Percentiles rank a stretch among this genome's conserved stretches.
Conservation (phyloP, 495 filamentous ascomycete genomes). For the Annulohypoxylon moriforme region DNA sequence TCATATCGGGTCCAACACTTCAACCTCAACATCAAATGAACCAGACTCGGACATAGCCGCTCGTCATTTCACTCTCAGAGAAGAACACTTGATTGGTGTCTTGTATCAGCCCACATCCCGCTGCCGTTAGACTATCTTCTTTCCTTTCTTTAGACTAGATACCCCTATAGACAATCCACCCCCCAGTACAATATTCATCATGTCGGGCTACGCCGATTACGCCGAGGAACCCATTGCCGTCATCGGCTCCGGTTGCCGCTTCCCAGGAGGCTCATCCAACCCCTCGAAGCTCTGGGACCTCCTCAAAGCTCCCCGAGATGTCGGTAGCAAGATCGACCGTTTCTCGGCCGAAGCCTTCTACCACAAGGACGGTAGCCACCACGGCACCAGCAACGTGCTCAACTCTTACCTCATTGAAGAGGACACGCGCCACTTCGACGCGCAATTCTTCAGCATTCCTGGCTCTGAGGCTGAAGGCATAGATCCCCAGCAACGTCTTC, state of each 20-base stretch:
- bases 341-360: conserved; percentile 45
- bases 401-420: conserved; percentile 18
- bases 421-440: conserved; percentile 18
- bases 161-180: background rate
- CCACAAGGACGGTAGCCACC: conserved; percentile 25
- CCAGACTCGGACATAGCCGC: conserved; percentile 11
- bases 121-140: conserved; percentile 4
- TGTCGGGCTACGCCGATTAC: conserved; percentile 17
- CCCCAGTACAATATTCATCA: conserved; percentile 14
- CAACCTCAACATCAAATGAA: conserved; percentile 4
- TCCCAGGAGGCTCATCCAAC: conserved; percentile 6
- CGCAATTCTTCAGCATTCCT: conserved; percentile 21
- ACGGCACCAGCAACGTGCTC: conserved; percentile 24
- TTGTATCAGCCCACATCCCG: conserved; percentile 9
- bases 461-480: conserved; percentile 54
- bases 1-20: background rate
- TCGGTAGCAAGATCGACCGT: conserved; percentile 18
- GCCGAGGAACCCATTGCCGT: conserved; percentile 28
- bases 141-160: background rate
- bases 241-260: conserved; percentile 23
- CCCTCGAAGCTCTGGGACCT: conserved; percentile 24
- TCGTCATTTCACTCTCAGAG: background rate
- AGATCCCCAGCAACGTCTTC: conserved; percentile 45
- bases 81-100: conserved; percentile 13
- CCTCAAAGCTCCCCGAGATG: conserved; percentile 21